Conservation (phyloP, 495 filamentous ascomycete genomes). For the Penicillium atrosanguineum region DNA sequence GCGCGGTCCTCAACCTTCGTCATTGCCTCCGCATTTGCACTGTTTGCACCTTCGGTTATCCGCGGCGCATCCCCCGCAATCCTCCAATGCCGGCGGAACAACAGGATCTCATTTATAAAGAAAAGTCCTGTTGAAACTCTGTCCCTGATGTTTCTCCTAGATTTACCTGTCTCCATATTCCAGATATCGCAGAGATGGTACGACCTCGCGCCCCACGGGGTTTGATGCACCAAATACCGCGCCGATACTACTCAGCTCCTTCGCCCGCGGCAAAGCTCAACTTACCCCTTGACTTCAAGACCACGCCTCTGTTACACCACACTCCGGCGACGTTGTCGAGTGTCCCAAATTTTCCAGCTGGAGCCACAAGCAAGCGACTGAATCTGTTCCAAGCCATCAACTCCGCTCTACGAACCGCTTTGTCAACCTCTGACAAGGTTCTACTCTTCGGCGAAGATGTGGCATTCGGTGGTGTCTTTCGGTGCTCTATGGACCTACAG, state of each 20-base stretch:
- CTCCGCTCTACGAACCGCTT: conserved; percentile 75
- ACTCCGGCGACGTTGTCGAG: conserved; percentile 67
- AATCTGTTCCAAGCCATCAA: conserved; percentile 95
- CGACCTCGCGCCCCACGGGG: conserved; percentile 13
- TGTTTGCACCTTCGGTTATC: conserved; percentile 23
- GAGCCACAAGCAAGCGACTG: conserved; percentile 72
- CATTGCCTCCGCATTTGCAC: conserved; percentile 16
- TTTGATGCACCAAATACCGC: conserved; percentile 12
- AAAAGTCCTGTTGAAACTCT: neutral
- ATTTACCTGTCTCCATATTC: neutral
- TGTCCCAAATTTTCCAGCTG: conserved; percentile 59
- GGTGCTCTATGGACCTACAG: conserved; percentile 87
- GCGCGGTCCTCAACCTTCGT: neutral
- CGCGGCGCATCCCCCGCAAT: conserved; percentile 26
- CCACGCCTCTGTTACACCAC: conserved; percentile 78
- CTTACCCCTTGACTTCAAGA: conserved; percentile 82
- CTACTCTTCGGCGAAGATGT: conserved; percentile 96
- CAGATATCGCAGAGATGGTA: conserved; percentile 9
- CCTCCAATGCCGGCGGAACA: conserved; percentile 7
- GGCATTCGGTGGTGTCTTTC: conserved; percentile 94
- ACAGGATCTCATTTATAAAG: conserved; percentile 13
- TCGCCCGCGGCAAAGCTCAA: conserved; percentile 65
- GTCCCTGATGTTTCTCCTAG: neutral
- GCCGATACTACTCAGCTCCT: conserved; percentile 27
- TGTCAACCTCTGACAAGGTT: conserved; percentile 81